phyloP scores from a whole-genome alignment of 75 land plant genomes.

The Adiantum capillusveneris region DNA sequence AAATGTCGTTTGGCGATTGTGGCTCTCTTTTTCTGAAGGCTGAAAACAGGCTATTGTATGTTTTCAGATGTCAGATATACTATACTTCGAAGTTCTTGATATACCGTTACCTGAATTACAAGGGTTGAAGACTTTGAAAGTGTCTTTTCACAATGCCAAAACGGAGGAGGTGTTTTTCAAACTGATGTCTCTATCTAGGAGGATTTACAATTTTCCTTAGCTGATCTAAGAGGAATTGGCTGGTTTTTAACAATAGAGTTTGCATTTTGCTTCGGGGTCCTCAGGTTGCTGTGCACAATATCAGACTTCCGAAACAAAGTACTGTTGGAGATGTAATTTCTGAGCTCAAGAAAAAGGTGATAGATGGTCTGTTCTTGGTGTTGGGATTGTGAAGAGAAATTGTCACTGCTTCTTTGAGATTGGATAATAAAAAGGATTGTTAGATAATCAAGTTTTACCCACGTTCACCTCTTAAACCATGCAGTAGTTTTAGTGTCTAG shows the following conservation, averaged over 20 bases:
- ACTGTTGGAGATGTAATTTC: constrained; percentile 17
- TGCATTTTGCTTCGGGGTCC: background rate
- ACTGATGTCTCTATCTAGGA: no score
- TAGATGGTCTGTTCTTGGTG: background rate
- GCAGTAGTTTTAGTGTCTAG: no score
- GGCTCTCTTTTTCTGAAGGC: background rate
- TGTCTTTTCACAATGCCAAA: constrained; percentile 80
- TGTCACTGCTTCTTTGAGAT: no score
- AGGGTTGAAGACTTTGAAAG: constrained; percentile 85
- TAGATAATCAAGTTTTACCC: no score
- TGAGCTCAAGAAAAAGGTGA: constrained; percentile 5
- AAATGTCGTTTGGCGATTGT: constrained; percentile 1
- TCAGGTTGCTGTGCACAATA: constrained; percentile 13
- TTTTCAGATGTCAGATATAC: constrained; percentile 83
- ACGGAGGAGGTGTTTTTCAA: constrained; percentile 42
- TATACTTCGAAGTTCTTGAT: constrained; percentile 93
- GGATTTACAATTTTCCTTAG: no score
- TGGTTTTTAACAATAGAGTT: no score
- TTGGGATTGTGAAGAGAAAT: no score
- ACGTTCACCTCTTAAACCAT: no score
- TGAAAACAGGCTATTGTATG: background rate
- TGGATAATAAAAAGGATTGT: no score
- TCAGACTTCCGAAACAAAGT: constrained; percentile 11
- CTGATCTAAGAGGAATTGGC: no score
- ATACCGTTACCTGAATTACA: constrained; percentile 94